Evolutionary conservation across 768 basidiomycete species (phyloP).

Genomic region (Sistotremastrum suecicum): DNA sequence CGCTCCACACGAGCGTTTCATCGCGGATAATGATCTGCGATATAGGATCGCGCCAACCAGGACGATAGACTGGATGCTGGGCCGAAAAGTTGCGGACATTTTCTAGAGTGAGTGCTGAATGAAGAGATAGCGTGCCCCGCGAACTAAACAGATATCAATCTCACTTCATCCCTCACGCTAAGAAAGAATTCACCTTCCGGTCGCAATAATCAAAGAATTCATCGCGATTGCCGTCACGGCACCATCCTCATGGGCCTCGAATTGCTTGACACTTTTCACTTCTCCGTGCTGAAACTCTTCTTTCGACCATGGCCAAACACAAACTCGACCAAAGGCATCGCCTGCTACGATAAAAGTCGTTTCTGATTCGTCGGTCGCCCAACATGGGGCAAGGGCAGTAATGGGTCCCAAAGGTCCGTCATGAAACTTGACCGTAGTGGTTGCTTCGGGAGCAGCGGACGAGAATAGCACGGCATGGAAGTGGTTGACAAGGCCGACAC

Average conservation of each 20-base stretch:
- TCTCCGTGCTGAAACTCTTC: background rate
- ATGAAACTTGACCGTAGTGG: conserved; percentile 25
- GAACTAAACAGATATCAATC: background rate
- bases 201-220: conserved; percentile 44
- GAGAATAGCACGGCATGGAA: conserved; percentile 22
- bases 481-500: conserved; percentile 39
- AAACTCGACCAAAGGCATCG: background rate
- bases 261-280: conserved; percentile 20
- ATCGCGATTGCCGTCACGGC: conserved; percentile 50
- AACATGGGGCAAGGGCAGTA: conserved; percentile 35
- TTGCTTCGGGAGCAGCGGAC: conserved; percentile 17
- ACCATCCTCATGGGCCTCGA: conserved; percentile 53
- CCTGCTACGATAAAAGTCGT: conserved; percentile 46
- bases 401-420: conserved; percentile 37
- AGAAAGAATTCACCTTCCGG: conserved; percentile 22
- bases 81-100: no score
- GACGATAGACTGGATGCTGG: no score
- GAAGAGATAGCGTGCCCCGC: no score
- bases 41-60: conserved; percentile 29
- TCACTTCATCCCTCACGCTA: background rate
- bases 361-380: conserved; percentile 22
- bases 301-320: conserved; percentile 1
- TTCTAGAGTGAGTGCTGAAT: no score
- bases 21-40: conserved; percentile 41
- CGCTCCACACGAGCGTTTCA: conserved; percentile 41